A percentile compares a stretch with the other conserved stretches of the same genome.
These are phyloP conservation scores for Mycena venus DNA, from an alignment of 768 basidiomycete species.

Conservation along the genomic window DNA sequence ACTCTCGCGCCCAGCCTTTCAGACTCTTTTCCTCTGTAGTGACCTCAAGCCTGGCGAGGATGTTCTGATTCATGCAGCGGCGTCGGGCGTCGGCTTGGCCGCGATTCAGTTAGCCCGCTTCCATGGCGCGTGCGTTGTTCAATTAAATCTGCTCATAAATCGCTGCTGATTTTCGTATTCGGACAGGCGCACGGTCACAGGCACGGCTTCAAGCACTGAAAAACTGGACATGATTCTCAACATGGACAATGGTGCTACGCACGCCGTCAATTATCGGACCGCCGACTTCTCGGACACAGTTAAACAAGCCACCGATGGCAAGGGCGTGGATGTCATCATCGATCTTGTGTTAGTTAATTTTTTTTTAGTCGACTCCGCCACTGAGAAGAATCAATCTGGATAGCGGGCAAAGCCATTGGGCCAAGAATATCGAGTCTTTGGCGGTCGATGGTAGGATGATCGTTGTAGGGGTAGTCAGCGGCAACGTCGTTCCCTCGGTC, in stretches of 20 bases:
- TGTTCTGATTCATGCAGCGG: conserved; percentile 91
- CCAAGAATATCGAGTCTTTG: conserved; percentile 76
- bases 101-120: conserved; percentile 88
- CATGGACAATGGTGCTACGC: conserved; percentile 76
- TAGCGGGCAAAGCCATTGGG: conserved; percentile 75
- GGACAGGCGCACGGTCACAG: conserved; percentile 76
- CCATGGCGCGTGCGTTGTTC: conserved; percentile 73
- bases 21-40: conserved; percentile 70
- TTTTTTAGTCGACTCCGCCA: not conserved
- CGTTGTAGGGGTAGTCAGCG: conserved; percentile 74
- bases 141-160: not conserved
- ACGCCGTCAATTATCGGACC: conserved; percentile 86
- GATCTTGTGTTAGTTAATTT: conserved; percentile 71
- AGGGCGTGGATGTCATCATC: conserved; percentile 86
- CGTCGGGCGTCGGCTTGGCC: conserved; percentile 90
- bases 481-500: conserved; percentile 68
- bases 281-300: conserved; percentile 83
- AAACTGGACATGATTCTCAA: conserved; percentile 83
- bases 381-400: not conserved
- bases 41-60: conserved; percentile 77
- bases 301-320: conserved; percentile 72
- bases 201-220: conserved; percentile 87
- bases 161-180: conserved; percentile 10
- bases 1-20: conserved; percentile 52
- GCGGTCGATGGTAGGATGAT: conserved; percentile 83